Evolutionary conservation across 1,284 basidiomycete genomes (phyloP).

Genomic region (Somion occarium): DNA sequence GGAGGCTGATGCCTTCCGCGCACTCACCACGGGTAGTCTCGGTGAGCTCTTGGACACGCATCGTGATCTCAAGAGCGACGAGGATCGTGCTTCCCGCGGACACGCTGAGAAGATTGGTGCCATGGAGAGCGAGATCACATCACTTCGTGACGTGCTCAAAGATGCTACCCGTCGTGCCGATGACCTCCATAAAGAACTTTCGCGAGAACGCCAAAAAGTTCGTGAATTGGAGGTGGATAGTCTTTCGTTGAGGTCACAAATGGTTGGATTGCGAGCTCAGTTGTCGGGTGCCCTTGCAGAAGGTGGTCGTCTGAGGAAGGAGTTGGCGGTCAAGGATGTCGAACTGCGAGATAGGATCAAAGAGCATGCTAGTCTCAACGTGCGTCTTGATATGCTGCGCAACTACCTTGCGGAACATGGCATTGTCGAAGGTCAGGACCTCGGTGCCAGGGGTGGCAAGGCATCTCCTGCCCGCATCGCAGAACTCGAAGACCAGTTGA

Average conservation of each 20-base stretch:
- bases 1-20: slow-evolving; percentile 83
- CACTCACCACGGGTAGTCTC: slow-evolving; percentile 78
- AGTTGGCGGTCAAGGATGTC: slow-evolving; percentile 64
- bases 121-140: slow-evolving; percentile 72
- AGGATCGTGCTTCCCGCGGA: slow-evolving; percentile 67
- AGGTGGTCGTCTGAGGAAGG: slow-evolving; percentile 65
- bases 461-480: slow-evolving; percentile 47
- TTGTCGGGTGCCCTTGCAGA: slow-evolving; percentile 73
- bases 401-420: slow-evolving; percentile 90
- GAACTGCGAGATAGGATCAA: slow-evolving; percentile 66
- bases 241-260: slow-evolving; percentile 68
- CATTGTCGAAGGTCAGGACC: slow-evolving; percentile 68
- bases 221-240: slow-evolving; percentile 71
- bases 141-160: slow-evolving; percentile 72
- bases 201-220: slow-evolving; percentile 63
- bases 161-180: slow-evolving; percentile 72
- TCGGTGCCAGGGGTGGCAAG: slow-evolving; percentile 41
- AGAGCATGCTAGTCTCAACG: slow-evolving; percentile 67
- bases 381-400: slow-evolving; percentile 80
- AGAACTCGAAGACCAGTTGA: slow-evolving; percentile 74
- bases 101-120: slow-evolving; percentile 80
- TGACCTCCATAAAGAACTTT: slow-evolving; percentile 64
- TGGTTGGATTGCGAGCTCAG: slow-evolving; percentile 76
- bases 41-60: slow-evolving; percentile 84
- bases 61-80: slow-evolving; percentile 74